Evolutionary conservation across 2,329 filamentous ascomycete genomes (phyloP).

Genomic region (Sarocladiaceae sp.): DNA sequence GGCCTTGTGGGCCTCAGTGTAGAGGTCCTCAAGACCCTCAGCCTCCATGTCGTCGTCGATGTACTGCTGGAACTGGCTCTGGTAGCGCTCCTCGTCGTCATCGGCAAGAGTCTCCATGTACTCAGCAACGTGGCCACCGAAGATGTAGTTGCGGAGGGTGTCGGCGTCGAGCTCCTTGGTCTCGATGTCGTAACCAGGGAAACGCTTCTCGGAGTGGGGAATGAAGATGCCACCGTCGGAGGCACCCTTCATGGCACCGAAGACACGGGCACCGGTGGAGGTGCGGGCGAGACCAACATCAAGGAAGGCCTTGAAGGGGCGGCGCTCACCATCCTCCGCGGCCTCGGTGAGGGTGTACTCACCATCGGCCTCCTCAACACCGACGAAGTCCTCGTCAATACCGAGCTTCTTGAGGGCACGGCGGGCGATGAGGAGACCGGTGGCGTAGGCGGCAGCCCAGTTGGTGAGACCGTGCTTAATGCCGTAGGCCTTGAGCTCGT

Average conservation of each 20-base stretch:
- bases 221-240: conserved; percentile 96
- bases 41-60: conserved; percentile 95
- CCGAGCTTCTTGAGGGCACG: conserved; percentile 96
- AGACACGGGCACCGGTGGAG: conserved; percentile 97
- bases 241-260: conserved; percentile 99
- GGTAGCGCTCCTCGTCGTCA: conserved; percentile 99
- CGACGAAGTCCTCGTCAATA: conserved; percentile 84
- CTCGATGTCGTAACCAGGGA: conserved; percentile 98
- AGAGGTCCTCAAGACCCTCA: conserved; percentile 94
- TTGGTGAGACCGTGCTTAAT: conserved; percentile 99
- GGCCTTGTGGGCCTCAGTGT: conserved; percentile 87
- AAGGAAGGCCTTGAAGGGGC: conserved; percentile 98
- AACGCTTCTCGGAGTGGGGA: conserved; percentile 98
- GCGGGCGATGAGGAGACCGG: conserved; percentile 93
- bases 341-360: conserved; percentile 96
- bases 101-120: conserved; percentile 99
- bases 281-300: conserved; percentile 97
- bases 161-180: conserved; percentile 96
- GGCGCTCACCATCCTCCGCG: conserved; percentile 87
- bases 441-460: conserved; percentile 97
- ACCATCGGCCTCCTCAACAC: conserved; percentile 95
- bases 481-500: conserved; percentile 97
- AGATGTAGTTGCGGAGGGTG: conserved; percentile 98
- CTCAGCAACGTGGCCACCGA: conserved; percentile 95
- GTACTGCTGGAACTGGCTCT: conserved; percentile 96